Evolutionary conservation across 257 asterid genomes (phyloP).

Genomic region (Solanum megistacrolobum): DNA sequence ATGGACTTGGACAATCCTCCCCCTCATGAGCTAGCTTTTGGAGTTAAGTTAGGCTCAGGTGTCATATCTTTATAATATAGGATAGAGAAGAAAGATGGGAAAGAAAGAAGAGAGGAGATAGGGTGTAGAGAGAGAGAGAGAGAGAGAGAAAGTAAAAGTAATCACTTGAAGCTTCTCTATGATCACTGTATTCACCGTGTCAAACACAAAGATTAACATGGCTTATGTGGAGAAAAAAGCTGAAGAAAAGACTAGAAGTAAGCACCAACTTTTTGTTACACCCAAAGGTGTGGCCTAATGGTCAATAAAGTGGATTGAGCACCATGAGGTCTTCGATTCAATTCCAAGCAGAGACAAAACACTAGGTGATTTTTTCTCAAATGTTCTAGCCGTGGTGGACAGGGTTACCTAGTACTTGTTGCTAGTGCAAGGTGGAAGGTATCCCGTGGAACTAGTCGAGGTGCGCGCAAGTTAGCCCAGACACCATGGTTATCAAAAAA

Average conservation of each 20-base stretch:
- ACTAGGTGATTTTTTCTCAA: not conserved
- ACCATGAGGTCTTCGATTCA: not conserved
- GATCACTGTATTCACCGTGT: not conserved
- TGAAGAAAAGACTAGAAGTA: not conserved
- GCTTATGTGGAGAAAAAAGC: not conserved
- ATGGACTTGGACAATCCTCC: not conserved
- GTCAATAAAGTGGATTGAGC: not conserved
- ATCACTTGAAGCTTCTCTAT: not conserved
- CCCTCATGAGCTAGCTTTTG: not conserved
- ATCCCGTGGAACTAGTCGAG: too few species aligned
- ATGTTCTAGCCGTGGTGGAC: not conserved
- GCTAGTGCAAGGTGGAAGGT: not conserved
- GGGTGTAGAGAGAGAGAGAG: not conserved
- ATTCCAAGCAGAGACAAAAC: not conserved
- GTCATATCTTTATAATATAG: too few species aligned
- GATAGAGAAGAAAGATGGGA: not conserved
- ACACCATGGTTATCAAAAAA: not conserved
- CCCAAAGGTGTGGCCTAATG: not conserved
- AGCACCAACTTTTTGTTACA: not conserved
- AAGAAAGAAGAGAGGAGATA: not conserved
- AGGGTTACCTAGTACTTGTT: not conserved
- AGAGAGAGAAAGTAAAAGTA: not conserved
- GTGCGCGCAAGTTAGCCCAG: not conserved
- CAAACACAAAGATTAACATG: not conserved
- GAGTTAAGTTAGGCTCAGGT: not conserved